Evolutionary conservation across 768 basidiomycete genomes (phyloP).

Genomic region (Trametes maxima): DNA sequence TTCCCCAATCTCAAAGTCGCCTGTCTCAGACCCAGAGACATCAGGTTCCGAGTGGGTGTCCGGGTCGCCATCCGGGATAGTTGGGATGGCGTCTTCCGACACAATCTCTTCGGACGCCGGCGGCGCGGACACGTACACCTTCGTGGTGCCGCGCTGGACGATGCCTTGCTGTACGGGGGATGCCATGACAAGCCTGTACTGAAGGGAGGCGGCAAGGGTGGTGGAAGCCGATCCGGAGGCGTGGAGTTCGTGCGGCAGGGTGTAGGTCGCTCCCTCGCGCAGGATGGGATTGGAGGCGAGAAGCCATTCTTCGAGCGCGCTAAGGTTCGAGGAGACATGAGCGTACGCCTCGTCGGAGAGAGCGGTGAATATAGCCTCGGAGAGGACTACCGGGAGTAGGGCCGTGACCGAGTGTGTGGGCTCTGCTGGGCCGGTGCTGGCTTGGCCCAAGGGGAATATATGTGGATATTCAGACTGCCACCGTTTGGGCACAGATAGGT

Average conservation of each 20-base stretch:
- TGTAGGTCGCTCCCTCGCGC: slow-evolving; percentile 50
- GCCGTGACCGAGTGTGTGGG: slow-evolving; percentile 22
- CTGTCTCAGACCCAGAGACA: slow-evolving; percentile 9
- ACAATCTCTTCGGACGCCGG: slow-evolving; percentile 30
- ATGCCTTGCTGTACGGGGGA: slow-evolving; percentile 79
- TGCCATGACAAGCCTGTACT: slow-evolving; percentile 52
- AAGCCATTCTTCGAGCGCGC: slow-evolving; percentile 30
- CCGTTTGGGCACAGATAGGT: slow-evolving; percentile 13
- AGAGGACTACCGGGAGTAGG: slow-evolving; percentile 23
- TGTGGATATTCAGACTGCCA: slow-evolving; percentile 24
- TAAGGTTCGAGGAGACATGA: slow-evolving; percentile 21
- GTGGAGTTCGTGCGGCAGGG: slow-evolving; percentile 27
- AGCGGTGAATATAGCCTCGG: slow-evolving; percentile 30
- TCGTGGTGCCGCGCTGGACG: slow-evolving; percentile 49
- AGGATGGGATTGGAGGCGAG: slow-evolving; percentile 41
- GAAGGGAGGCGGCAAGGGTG: slow-evolving; percentile 7
- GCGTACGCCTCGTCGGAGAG: slow-evolving; percentile 28
- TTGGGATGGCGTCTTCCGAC: slow-evolving; percentile 31
- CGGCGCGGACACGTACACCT: slow-evolving; percentile 36
- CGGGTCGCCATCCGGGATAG: slow-evolving; percentile 11
- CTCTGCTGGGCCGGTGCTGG: background rate
- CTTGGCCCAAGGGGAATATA: slow-evolving; percentile 11
- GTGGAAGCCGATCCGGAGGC: slow-evolving; percentile 2
- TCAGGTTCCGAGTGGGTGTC: slow-evolving; percentile 13
- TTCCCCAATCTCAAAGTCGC: slow-evolving; percentile 68